Evolutionary conservation across 441 rosid genomes (phyloP).

Genomic region (Cnidoscolus chayamansa): DNA sequence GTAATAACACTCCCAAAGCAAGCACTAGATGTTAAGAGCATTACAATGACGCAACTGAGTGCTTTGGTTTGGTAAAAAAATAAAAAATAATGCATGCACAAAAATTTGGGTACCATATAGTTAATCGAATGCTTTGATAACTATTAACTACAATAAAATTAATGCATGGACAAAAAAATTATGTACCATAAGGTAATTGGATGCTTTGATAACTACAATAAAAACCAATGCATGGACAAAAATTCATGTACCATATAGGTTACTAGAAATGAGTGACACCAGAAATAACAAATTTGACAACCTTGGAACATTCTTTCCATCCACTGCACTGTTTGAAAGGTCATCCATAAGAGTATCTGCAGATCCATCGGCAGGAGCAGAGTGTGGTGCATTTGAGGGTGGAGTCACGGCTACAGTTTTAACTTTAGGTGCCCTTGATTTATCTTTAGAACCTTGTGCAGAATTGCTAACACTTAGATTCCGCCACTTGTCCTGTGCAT

Average conservation of each 20-base stretch:
- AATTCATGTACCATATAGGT: too few relatives aligned
- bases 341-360: conserved; percentile 36
- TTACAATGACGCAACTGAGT: too few relatives aligned
- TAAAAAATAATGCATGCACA: background rate
- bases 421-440: conserved; percentile 48
- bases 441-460: conserved; percentile 62
- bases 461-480: conserved; percentile 64
- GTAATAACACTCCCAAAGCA: background rate
- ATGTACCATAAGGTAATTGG: too few relatives aligned
- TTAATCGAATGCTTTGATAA: background rate
- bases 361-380: conserved; percentile 36
- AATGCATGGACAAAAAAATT: too few relatives aligned
- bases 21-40: too few relatives aligned
- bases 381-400: conserved; percentile 25
- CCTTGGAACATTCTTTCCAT: conserved; percentile 54
- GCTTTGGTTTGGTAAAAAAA: background rate
- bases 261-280: background rate
- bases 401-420: conserved; percentile 42
- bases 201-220: background rate
- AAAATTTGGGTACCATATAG: too few relatives aligned
- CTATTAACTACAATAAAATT: background rate
- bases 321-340: conserved; percentile 20
- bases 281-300: conserved; percentile 24
- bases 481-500: conserved; percentile 75
- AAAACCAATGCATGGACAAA: background rate